These are phyloP conservation scores for Amanita subjunquillea DNA, from an alignment of 768 basidiomycete species.

Conservation along the genomic window DNA sequence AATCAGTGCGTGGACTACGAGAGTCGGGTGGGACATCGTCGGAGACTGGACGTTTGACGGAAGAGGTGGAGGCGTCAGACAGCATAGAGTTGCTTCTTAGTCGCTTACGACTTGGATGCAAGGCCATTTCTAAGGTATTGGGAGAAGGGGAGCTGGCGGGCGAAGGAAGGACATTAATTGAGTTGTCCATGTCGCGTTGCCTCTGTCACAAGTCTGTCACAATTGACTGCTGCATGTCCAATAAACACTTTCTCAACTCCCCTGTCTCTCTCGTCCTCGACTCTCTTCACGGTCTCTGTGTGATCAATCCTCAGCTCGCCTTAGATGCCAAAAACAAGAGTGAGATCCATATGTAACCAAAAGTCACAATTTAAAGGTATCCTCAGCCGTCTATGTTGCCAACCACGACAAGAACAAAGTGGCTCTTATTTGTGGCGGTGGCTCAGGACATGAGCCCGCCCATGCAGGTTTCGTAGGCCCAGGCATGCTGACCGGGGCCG, in stretches of 20 bases:
- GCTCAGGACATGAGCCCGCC: slow-evolving; percentile 86
- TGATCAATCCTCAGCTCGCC: slow-evolving; percentile 59
- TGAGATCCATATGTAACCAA: slow-evolving; percentile 17
- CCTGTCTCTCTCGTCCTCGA: slow-evolving; percentile 66
- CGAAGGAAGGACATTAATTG: slow-evolving; percentile 23
- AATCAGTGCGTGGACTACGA: slow-evolving; percentile 30
- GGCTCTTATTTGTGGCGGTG: slow-evolving; percentile 74
- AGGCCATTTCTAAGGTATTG: slow-evolving; percentile 25
- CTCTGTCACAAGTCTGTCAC: background rate
- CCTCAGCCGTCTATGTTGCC: slow-evolving; percentile 52
- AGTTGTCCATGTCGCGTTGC: background rate
- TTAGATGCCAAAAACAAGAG: slow-evolving; percentile 69
- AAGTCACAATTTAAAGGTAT: slow-evolving; percentile 6
- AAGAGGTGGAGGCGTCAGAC: slow-evolving; percentile 60
- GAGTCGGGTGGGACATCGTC: slow-evolving; percentile 44
- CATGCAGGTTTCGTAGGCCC: slow-evolving; percentile 84
- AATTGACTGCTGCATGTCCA: slow-evolving; percentile 13
- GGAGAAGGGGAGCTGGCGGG: slow-evolving; percentile 35
- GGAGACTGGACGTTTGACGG: slow-evolving; percentile 71
- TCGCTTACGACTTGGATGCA: slow-evolving; percentile 47
- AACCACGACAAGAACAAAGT: slow-evolving; percentile 55
- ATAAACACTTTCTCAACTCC: slow-evolving; percentile 75
- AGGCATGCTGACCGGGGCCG: slow-evolving; percentile 73
- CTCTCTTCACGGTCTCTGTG: slow-evolving; percentile 64
- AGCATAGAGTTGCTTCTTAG: slow-evolving; percentile 71